phyloP scores from a whole-genome alignment of 2,329 filamentous ascomycete species.

The Aspergillus bombycis region DNA sequence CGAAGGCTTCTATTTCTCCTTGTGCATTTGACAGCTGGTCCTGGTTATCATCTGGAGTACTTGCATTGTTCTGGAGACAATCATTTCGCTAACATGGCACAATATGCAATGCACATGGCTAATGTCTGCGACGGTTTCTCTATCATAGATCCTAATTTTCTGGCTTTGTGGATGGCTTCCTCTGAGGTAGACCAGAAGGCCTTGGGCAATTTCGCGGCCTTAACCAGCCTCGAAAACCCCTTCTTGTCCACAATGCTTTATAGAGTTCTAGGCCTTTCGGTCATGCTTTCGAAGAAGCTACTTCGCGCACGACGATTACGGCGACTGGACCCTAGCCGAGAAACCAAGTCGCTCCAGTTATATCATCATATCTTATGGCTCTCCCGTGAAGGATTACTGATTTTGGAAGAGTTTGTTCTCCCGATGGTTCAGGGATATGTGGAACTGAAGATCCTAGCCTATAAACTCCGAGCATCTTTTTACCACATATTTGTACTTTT shows the following conservation, averaged over 20 bases:
- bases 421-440: constrained; percentile 78
- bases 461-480: constrained; percentile 91
- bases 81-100: constrained; percentile 2
- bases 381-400: constrained; percentile 83
- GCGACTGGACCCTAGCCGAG: constrained; percentile 75
- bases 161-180: constrained; percentile 75
- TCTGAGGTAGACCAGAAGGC: constrained; percentile 98
- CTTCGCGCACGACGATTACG: constrained; percentile 81
- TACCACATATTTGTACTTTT: constrained; percentile 97
- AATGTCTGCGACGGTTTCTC: constrained; percentile 32
- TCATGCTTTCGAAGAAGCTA: constrained; percentile 82
- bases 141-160: constrained; percentile 33
- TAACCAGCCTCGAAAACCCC: constrained; percentile 75
- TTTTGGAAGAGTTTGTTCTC: constrained; percentile 83
- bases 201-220: constrained; percentile 82
- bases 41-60: neutral
- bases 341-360: constrained; percentile 78
- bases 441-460: constrained; percentile 85
- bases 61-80: neutral
- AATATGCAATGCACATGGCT: constrained; percentile 28
- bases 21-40: neutral
- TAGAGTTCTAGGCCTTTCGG: constrained; percentile 87
- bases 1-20: neutral
- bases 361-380: constrained; percentile 96
- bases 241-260: constrained; percentile 77